Base-by-base conservation (phyloP, 352 stramenopile genomes). In the Thalassiosira exigua region DNA sequence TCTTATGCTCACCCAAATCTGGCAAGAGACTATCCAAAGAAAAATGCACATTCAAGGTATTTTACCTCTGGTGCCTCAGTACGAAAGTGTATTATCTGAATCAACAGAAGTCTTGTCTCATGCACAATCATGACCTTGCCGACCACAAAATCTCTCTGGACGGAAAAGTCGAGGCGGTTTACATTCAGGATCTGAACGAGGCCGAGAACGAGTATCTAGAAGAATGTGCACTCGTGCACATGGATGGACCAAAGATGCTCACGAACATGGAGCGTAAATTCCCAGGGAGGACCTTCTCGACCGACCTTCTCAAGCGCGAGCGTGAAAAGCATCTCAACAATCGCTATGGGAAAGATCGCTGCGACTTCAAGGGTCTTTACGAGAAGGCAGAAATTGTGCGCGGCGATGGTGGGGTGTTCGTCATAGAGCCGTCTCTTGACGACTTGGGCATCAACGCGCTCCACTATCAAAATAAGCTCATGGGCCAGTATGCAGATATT, bases 391-490 rank as follows among this genome's bases (percentile, higher is more conserved):
- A 48, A n/a, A n/a, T 17, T 11, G 11, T 48, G 39, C 11, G n/a
- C 11, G 11, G 39, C 11, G 11, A 48, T 42, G 56, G 56, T 59
- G 56, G 56, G 4, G 17, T n/a, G 44, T 66, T 66, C 48, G 27
- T 42, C 9, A 32, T 66, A 14, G n/a, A n/a, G n/a, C 56, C 56
- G 17, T 66, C 56, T n/a, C n/a, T 9, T 3, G 56, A 66, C 3
- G 56, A 66, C 48, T 66, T 66, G 3, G 56, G 56, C 22, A 61
- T 66, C 4, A 9, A 66, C 4, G 56, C 56, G 3, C 41, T 66
- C 22, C 56, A 66, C 22, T 50, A 3, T 21, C 56, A 66, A 61
- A 66, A 21, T 27, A 19, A 11, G 26, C 32, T 66, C n/a, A 60
- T 66, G 24, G 30, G 56, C 14, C 27, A 24, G 22, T 66, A 66